These are phyloP conservation scores for Cephaloascus albidus DNA, from an alignment of 805 yeast genomes.

Conservation along the genomic window DNA sequence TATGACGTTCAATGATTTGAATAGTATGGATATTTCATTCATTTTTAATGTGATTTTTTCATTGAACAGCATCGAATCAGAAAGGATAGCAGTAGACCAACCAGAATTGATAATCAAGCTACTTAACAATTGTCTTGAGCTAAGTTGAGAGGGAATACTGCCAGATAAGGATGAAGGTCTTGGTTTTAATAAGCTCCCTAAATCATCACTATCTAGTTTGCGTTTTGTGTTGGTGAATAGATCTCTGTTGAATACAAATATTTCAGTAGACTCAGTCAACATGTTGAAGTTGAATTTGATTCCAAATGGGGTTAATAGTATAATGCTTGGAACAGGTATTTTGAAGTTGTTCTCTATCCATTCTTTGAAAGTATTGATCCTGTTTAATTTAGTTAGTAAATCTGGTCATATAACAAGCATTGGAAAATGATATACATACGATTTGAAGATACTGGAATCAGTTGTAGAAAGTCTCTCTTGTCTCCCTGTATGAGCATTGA, in stretches of 20 bases:
- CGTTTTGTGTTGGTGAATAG: slow-evolving; percentile 29
- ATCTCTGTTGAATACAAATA: slow-evolving; percentile 57
- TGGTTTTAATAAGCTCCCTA: slow-evolving; percentile 3
- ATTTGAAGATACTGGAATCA: not conserved
- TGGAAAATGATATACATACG: not conserved
- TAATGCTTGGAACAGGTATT: slow-evolving; percentile 29
- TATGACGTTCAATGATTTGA: slow-evolving; percentile 36
- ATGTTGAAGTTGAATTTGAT: slow-evolving; percentile 45
- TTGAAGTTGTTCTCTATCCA: slow-evolving; percentile 29
- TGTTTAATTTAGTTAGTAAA: slow-evolving; percentile 14
- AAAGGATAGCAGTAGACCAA: slow-evolving; percentile 39
- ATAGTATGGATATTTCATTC: slow-evolving; percentile 26
- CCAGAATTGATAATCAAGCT: slow-evolving; percentile 36
- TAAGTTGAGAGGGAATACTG: not conserved
- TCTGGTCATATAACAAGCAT: not conserved
- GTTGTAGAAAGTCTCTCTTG: not conserved
- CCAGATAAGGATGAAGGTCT: not conserved
- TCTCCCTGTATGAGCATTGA: not conserved
- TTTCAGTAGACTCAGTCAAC: slow-evolving; percentile 41
- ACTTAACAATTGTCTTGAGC: slow-evolving; percentile 15
- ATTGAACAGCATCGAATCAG: slow-evolving; percentile 25
- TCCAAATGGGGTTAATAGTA: slow-evolving; percentile 59
- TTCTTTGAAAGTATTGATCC: slow-evolving; percentile 30
- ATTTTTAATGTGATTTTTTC: slow-evolving; percentile 17
- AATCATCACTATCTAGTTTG: slow-evolving; percentile 4